These are phyloP conservation scores for Naumovozyma baii DNA, from an alignment of 805 yeast genomes.

Conservation along the genomic window DNA sequence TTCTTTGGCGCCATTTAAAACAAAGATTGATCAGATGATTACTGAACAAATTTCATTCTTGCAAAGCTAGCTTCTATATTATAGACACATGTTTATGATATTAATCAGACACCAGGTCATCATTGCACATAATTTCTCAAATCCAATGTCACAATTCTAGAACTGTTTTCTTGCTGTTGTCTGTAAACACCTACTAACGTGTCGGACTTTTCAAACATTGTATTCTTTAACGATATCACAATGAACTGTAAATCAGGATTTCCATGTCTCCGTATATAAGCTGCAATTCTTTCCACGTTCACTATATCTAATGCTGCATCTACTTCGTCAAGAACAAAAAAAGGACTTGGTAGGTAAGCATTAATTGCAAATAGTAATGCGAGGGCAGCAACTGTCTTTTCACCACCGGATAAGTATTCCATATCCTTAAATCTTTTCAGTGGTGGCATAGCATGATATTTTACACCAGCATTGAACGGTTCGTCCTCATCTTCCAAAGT, in stretches of 20 bases:
- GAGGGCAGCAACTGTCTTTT: constrained; percentile 90
- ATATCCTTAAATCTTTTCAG: constrained; percentile 86
- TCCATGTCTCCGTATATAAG: constrained; percentile 65
- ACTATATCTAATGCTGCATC: constrained; percentile 94
- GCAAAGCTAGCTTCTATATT: too few species aligned
- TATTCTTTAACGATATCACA: constrained; percentile 82
- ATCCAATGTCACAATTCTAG: constrained; percentile 65
- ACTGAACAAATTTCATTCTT: too few species aligned
- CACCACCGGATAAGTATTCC: constrained; percentile 92
- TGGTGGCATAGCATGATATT: constrained; percentile 94
- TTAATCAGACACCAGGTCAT: background rate
- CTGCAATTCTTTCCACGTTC: constrained; percentile 80
- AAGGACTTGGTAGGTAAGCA: constrained; percentile 86
- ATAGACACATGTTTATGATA: background rate
- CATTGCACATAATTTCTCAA: constrained; percentile 48
- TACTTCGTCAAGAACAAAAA: constrained; percentile 92
- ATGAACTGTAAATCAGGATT: constrained; percentile 80
- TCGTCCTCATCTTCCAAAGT: constrained; percentile 83
- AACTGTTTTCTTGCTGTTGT: constrained; percentile 63
- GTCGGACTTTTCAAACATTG: constrained; percentile 79
- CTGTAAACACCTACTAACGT: constrained; percentile 88
- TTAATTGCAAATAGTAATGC: constrained; percentile 88
- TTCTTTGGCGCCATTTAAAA: too few species aligned
- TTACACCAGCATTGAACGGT: constrained; percentile 75
- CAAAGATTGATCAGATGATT: too few species aligned